Evolutionary conservation across 2,329 filamentous ascomycete genomes (phyloP).

Genomic region (Verticillium dahliae): DNA sequence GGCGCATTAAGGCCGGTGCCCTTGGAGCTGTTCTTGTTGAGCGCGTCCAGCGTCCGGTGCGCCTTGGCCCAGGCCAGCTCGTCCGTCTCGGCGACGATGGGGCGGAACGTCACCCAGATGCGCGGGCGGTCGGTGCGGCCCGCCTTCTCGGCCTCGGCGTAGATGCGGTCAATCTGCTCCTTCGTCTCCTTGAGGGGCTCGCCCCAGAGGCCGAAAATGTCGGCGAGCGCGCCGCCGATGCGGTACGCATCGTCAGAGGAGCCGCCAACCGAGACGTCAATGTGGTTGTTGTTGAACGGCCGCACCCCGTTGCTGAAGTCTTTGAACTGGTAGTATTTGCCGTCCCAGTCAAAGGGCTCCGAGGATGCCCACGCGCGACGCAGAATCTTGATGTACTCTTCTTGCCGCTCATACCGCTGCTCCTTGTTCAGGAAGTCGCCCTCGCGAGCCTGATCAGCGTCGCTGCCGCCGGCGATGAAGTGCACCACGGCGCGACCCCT

Average conservation of each 20-base stretch:
- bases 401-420: conserved; percentile 49
- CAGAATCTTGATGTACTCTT: conserved; percentile 57
- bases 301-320: conserved; percentile 47
- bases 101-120: conserved; percentile 60
- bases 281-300: conserved; percentile 44
- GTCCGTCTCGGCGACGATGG: conserved; percentile 54
- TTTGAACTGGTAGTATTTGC: conserved; percentile 54
- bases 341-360: conserved; percentile 55
- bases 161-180: conserved; percentile 55
- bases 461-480: conserved; percentile 56
- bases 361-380: conserved; percentile 49
- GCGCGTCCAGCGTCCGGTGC: conserved; percentile 44
- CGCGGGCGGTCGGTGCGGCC: conserved; percentile 47
- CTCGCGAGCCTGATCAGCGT: conserved; percentile 52
- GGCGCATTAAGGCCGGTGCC: conserved; percentile 15
- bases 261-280: conserved; percentile 53
- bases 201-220: conserved; percentile 60
- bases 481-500: conserved; percentile 53
- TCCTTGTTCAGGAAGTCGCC: conserved; percentile 54
- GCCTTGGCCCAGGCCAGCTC: conserved; percentile 58
- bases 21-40: conserved; percentile 35
- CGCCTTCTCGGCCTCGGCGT: conserved; percentile 50
- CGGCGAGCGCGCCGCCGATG: conserved; percentile 49
- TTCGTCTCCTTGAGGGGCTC: conserved; percentile 58
- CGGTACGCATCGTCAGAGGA: conserved; percentile 54